phyloP scores from a whole-genome alignment of 176 grass and related monocot species.

The Hsuehochloa calcarea region DNA sequence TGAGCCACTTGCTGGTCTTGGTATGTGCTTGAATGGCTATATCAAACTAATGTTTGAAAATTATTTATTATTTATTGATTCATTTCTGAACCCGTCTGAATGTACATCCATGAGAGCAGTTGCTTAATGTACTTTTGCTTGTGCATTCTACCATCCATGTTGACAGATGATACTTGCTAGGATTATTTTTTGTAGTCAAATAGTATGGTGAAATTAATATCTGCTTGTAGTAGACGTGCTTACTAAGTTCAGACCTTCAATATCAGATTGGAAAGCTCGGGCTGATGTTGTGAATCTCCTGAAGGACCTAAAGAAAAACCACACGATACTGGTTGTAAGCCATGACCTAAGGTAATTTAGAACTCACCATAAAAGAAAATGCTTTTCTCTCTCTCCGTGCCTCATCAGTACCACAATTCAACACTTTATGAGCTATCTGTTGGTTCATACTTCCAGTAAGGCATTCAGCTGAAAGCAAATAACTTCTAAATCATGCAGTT shows the following conservation, averaged over 20 bases:
- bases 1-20: constrained; percentile 82
- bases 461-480: background rate
- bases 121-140: background rate
- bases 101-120: background rate
- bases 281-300: constrained; percentile 89
- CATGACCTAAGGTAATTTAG: constrained; percentile 79
- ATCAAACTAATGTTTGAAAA: background rate
- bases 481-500: background rate
- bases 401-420: background rate
- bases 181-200: background rate
- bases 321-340: constrained; percentile 78
- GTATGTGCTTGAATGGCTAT: constrained; percentile 41
- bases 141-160: background rate
- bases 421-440: background rate
- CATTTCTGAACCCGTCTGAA: background rate
- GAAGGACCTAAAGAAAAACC: constrained; percentile 64
- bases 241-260: background rate
- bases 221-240: background rate
- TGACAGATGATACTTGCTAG: background rate
- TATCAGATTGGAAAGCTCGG: constrained; percentile 87
- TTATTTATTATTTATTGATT: background rate
- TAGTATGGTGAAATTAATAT: background rate
- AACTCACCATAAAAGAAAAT: background rate
- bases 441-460: background rate
- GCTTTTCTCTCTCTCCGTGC: background rate